These are phyloP conservation scores for Venustampulla echinocandica DNA, from an alignment of 495 filamentous ascomycete genomes.

Conservation along the genomic window DNA sequence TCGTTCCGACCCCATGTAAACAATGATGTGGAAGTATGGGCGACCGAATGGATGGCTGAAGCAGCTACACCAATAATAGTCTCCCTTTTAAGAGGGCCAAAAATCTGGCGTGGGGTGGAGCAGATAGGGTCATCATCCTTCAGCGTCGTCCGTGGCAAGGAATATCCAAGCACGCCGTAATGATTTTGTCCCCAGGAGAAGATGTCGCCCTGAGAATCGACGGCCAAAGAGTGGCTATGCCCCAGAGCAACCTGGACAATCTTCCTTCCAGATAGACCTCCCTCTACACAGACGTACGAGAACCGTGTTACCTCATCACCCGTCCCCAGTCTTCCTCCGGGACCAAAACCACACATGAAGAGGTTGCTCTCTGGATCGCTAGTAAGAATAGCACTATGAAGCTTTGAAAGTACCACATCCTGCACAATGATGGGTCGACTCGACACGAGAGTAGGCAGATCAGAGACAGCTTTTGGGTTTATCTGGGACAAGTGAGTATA, in stretches of 20 bases:
- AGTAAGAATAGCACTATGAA: conserved; percentile 85
- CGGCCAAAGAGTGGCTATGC: conserved; percentile 81
- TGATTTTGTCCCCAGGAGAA: conserved; percentile 92
- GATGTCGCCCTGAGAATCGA: conserved; percentile 71
- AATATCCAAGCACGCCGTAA: conserved; percentile 80
- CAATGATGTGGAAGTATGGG: conserved; percentile 69
- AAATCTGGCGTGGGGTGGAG: conserved; percentile 74
- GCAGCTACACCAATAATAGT: conserved; percentile 72
- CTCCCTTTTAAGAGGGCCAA: conserved; percentile 84
- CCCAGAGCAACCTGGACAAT: conserved; percentile 69
- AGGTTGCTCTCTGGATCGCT: conserved; percentile 87
- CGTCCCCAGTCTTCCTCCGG: conserved; percentile 80
- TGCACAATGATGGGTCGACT: conserved; percentile 63
- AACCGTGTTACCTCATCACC: conserved; percentile 86
- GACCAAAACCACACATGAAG: conserved; percentile 86
- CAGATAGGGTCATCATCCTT: conserved; percentile 75
- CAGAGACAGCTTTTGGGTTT: conserved; percentile 29
- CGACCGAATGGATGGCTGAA: conserved; percentile 87
- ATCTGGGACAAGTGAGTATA: conserved; percentile 21
- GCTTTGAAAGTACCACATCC: conserved; percentile 77
- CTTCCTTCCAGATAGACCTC: conserved; percentile 59
- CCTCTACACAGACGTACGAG: conserved; percentile 68
- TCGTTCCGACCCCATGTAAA: conserved; percentile 96
- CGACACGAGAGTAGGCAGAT: conserved; percentile 59
- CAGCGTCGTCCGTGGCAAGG: conserved; percentile 43